phyloP scores from a whole-genome alignment of 768 basidiomycete genomes.

The Russula virescens region DNA sequence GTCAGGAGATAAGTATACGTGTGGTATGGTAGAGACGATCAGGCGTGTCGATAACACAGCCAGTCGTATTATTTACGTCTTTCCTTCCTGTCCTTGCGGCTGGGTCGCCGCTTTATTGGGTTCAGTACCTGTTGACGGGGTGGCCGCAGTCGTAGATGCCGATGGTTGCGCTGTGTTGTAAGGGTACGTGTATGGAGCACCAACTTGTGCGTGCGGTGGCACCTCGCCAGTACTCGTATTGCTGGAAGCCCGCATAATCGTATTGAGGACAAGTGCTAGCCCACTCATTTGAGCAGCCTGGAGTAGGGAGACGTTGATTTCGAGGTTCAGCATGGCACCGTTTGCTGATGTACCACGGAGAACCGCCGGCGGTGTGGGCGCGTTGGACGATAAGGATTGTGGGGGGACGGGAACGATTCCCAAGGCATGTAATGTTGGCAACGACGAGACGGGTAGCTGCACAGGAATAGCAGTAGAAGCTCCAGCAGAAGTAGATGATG shows the following conservation, averaged over 20 bases:
- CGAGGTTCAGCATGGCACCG: conserved; percentile 66
- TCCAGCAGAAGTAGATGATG: neutral
- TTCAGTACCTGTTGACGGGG: neutral
- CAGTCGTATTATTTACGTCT: neutral
- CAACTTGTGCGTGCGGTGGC: conserved; percentile 21
- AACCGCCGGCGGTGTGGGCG: conserved; percentile 66
- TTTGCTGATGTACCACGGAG: conserved; percentile 65
- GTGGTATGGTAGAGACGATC: conserved; percentile 7
- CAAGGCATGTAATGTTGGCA: conserved; percentile 56
- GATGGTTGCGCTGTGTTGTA: conserved; percentile 1
- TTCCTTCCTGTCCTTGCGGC: conserved; percentile 7
- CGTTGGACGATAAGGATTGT: conserved; percentile 43
- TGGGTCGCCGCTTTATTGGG: conserved; percentile 1
- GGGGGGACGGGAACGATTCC: conserved; percentile 68
- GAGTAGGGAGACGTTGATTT: conserved; percentile 71
- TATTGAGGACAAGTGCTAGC: conserved; percentile 63
- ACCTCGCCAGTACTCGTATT: conserved; percentile 21
- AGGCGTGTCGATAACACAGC: neutral
- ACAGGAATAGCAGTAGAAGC: conserved; percentile 45
- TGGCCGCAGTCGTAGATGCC: neutral
- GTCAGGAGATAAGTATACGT: conserved; percentile 15
- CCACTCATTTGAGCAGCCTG: conserved; percentile 76
- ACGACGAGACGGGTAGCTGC: conserved; percentile 57
- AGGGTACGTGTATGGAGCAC: conserved; percentile 23
- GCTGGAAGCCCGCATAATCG: conserved; percentile 46